Evolutionary conservation across 2,329 filamentous ascomycete genomes (phyloP).

Genomic region (Colletotrichum destructivum): DNA sequence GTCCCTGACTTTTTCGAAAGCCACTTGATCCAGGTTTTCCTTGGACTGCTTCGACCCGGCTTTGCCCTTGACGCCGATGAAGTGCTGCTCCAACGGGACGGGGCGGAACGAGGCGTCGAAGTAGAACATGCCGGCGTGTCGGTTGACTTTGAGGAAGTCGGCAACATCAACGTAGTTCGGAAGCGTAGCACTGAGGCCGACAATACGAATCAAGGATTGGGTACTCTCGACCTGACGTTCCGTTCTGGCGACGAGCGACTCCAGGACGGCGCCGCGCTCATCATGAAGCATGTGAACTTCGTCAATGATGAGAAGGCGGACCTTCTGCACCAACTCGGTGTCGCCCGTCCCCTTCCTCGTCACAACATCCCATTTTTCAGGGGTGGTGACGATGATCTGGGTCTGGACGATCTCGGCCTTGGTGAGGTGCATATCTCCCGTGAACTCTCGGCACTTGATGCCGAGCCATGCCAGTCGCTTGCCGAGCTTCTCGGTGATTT

Average conservation of each 20-base stretch:
- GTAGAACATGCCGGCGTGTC: conserved; percentile 93
- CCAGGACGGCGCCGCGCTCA: conserved; percentile 94
- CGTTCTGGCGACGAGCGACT: conserved; percentile 94
- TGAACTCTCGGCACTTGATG: conserved; percentile 92
- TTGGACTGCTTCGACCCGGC: conserved; percentile 83
- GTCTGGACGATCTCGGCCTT: conserved; percentile 96
- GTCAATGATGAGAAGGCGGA: conserved; percentile 95
- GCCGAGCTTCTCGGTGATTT: conserved; percentile 94
- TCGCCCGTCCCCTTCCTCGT: conserved; percentile 97
- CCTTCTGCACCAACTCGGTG: conserved; percentile 97
- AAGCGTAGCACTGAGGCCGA: conserved; percentile 94
- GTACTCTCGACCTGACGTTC: conserved; percentile 98
- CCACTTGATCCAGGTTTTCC: conserved; percentile 89
- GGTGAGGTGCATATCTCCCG: conserved; percentile 98
- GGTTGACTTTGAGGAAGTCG: conserved; percentile 97
- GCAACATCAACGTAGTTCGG: conserved; percentile 98
- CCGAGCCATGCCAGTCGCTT: conserved; percentile 95
- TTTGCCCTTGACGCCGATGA: conserved; percentile 96
- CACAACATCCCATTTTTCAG: conserved; percentile 99
- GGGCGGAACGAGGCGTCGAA: conserved; percentile 97
- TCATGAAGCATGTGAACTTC: conserved; percentile 99
- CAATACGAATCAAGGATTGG: conserved; percentile 95
- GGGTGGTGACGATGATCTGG: conserved; percentile 98
- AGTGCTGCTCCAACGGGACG: conserved; percentile 96
- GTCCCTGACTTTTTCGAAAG: conserved; percentile 94